Conservation (phyloP, 345 rosid genomes). For the Reutealis trisperma region DNA sequence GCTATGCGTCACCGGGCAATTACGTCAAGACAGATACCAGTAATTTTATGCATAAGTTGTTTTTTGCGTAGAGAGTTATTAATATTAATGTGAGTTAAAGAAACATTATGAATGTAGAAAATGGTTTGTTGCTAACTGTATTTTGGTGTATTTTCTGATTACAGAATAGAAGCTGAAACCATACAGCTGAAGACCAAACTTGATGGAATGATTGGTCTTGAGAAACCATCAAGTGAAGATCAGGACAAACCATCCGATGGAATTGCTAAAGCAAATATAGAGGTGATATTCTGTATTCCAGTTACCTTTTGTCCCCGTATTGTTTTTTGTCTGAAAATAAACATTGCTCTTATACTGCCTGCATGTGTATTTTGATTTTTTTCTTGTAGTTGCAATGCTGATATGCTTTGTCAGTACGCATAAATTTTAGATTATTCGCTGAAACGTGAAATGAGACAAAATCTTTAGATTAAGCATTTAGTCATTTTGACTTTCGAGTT, state of each 20-base stretch:
- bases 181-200: slow-evolving; percentile 62
- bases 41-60: background rate
- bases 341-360: background rate
- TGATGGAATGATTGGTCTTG: slow-evolving; percentile 44
- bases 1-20: background rate
- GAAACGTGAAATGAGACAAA: background rate
- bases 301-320: background rate
- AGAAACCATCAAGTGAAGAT: slow-evolving; percentile 41
- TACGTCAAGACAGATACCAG: background rate
- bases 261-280: slow-evolving; percentile 51
- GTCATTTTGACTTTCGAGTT: background rate
- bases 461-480: background rate
- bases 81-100: background rate
- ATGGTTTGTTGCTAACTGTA: slow-evolving; percentile 10
- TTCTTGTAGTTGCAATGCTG: background rate
- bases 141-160: slow-evolving; percentile 26
- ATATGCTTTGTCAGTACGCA: background rate
- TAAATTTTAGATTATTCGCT: background rate
- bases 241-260: slow-evolving; percentile 46
- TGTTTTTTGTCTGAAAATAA: slow-evolving; percentile 9
- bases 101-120: background rate
- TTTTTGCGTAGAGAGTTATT: slow-evolving; percentile 6
- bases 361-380: slow-evolving; percentile 3
- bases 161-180: slow-evolving; percentile 85
- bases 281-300: slow-evolving; percentile 46